phyloP scores from a whole-genome alignment of 1,284 basidiomycete genomes.

The Quambalaria eucalypti region DNA sequence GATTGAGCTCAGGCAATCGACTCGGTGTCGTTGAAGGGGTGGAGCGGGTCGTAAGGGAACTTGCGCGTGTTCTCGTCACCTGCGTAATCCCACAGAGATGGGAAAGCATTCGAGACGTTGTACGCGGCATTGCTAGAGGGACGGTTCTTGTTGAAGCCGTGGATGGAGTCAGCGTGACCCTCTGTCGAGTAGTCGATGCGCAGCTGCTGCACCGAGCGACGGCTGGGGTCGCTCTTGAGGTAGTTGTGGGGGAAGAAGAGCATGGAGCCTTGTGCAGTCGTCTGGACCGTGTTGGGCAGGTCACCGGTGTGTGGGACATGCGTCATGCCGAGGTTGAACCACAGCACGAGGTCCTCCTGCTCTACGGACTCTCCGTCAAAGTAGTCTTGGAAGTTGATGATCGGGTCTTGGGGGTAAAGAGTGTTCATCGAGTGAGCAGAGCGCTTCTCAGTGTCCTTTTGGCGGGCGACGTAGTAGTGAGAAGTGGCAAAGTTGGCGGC shows the following conservation, averaged over 20 bases:
- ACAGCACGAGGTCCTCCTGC: constrained; percentile 45
- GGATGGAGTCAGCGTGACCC: background rate
- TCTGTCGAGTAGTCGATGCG: constrained; percentile 1
- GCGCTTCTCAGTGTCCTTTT: constrained; percentile 17
- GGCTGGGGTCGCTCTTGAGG: background rate
- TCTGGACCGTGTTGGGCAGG: constrained; percentile 15
- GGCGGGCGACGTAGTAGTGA: constrained; percentile 28
- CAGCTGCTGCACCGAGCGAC: background rate
- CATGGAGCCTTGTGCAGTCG: constrained; percentile 1
- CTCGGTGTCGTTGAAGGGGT: no score
- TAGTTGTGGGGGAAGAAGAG: constrained; percentile 4
- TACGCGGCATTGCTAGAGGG: background rate
- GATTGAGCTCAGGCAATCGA: no score
- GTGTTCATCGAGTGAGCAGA: constrained; percentile 13
- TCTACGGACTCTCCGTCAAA: constrained; percentile 44
- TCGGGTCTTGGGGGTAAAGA: constrained; percentile 17
- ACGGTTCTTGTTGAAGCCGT: background rate
- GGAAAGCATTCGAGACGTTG: no score
- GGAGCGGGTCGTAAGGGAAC: no score
- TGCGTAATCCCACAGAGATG: background rate
- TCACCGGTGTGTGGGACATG: constrained; percentile 24
- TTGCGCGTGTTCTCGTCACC: background rate
- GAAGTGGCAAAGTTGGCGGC: constrained; percentile 32
- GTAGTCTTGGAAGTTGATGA: constrained; percentile 41
- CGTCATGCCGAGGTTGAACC: constrained; percentile 29